Evolutionary conservation across 2,329 filamentous ascomycete species (phyloP).

Genomic region (Phaeoacremonium minimum): DNA sequence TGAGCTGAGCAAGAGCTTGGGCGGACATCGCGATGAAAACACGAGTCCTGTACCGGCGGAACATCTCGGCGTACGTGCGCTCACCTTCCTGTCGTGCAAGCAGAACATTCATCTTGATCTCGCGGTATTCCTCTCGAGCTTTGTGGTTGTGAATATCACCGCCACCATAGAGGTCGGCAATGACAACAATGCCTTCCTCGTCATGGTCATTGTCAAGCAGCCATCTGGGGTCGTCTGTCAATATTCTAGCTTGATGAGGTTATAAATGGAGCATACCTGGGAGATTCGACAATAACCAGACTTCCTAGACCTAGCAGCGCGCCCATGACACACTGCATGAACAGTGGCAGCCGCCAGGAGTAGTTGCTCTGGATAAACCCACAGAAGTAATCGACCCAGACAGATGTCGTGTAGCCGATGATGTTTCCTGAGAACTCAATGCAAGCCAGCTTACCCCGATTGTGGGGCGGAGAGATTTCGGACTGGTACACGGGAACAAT

Average conservation of each 20-base stretch:
- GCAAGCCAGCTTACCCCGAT: conserved; percentile 90
- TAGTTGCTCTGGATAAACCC: conserved; percentile 80
- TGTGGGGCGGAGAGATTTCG: conserved; percentile 94
- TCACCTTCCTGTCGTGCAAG: conserved; percentile 93
- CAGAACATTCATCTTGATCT: conserved; percentile 98
- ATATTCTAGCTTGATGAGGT: too few relatives aligned
- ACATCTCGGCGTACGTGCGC: conserved; percentile 89
- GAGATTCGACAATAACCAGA: conserved; percentile 92
- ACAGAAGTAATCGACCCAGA: conserved; percentile 98
- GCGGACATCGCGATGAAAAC: conserved; percentile 99
- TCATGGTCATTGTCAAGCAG: conserved; percentile 96
- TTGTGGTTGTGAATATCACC: conserved; percentile 93
- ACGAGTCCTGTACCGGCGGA: conserved; percentile 82
- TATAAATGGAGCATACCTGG: conserved; percentile 56
- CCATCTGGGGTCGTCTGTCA: conserved; percentile 66
- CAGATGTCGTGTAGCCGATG: conserved; percentile 88
- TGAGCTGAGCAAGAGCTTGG: conserved; percentile 90
- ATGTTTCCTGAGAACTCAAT: conserved; percentile 99
- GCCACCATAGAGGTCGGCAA: conserved; percentile 93
- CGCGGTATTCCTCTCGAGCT: conserved; percentile 91
- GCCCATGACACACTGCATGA: conserved; percentile 95
- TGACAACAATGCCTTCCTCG: conserved; percentile 96
- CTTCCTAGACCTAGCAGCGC: conserved; percentile 79
- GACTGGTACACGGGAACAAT: conserved; percentile 94
- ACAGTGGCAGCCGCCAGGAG: conserved; percentile 85